phyloP scores from a whole-genome alignment of 768 basidiomycete species.

The Candolleomyces eurysporus region DNA sequence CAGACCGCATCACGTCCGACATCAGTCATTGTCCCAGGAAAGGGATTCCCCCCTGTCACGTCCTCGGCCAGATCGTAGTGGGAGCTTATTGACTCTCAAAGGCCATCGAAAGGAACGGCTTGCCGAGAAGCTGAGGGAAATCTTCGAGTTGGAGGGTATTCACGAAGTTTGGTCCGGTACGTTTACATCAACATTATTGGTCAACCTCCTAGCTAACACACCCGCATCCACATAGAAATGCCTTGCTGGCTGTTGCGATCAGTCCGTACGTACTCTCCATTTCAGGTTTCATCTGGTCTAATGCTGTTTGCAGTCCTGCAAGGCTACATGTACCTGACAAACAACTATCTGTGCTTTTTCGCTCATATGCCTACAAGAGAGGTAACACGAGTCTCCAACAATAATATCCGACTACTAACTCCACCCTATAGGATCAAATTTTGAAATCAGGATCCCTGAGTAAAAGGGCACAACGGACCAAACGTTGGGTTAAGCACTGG shows the following conservation, averaged over 20 bases:
- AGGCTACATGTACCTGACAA: conserved; percentile 96
- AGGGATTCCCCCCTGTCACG: conserved; percentile 5
- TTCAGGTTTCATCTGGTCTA: background rate
- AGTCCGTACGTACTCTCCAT: conserved; percentile 59
- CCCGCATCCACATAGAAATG: conserved; percentile 57
- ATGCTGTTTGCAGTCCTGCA: conserved; percentile 66
- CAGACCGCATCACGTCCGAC: conserved; percentile 9
- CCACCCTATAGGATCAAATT: conserved; percentile 69
- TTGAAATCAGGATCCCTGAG: conserved; percentile 88
- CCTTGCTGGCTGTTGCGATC: conserved; percentile 92
- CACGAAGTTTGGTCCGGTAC: conserved; percentile 82
- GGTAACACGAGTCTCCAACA: conserved; percentile 39
- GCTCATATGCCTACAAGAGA: conserved; percentile 90
- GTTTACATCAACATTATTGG: conserved; percentile 18
- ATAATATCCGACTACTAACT: background rate
- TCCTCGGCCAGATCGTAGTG: conserved; percentile 38
- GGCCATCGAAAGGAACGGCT: conserved; percentile 66
- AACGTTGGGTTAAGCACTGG: conserved; percentile 95
- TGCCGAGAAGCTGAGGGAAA: conserved; percentile 84
- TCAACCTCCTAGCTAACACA: conserved; percentile 6
- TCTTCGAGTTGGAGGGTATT: conserved; percentile 80
- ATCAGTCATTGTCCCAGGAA: conserved; percentile 9
- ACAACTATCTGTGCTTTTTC: conserved; percentile 93
- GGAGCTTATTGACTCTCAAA: conserved; percentile 74
- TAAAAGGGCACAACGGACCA: conserved; percentile 86